A percentile compares a stretch with the other conserved stretches of the same genome.
These are phyloP conservation scores for Eucalyptus pauciflora DNA, from an alignment of 345 rosid species.

Conservation along the genomic window DNA sequence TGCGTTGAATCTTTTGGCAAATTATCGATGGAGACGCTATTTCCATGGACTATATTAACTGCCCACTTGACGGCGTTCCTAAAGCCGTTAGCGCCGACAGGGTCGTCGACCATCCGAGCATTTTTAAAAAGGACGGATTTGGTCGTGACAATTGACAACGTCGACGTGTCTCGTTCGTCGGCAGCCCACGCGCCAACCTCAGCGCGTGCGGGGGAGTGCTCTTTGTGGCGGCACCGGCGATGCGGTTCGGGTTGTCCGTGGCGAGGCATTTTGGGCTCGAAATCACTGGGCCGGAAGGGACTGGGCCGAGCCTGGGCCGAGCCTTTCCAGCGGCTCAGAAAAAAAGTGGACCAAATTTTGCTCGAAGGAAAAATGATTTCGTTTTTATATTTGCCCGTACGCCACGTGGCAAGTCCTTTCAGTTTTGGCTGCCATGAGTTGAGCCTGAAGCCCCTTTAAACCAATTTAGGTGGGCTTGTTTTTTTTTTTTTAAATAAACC, in stretches of 20 bases:
- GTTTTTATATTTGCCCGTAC: not conserved
- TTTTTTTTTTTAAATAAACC: not conserved
- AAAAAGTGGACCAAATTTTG: not conserved
- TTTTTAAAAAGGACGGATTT: not conserved
- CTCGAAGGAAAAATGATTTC: not conserved
- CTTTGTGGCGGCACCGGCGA: not conserved
- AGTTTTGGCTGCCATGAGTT: too few relatives aligned
- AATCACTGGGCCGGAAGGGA: not conserved
- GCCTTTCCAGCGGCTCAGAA: not conserved
- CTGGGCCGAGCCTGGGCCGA: accelerated
- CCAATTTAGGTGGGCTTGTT: not conserved
- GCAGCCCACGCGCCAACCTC: not conserved
- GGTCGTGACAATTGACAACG: not conserved
- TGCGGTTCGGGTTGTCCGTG: not conserved
- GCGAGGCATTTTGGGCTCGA: not conserved
- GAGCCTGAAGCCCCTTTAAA: too few relatives aligned
- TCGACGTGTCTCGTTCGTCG: not conserved
- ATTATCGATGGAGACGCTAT: not conserved
- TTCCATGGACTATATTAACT: not conserved
- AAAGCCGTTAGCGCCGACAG: not conserved
- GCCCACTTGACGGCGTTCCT: not conserved
- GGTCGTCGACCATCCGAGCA: not conserved
- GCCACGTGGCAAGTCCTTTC: not conserved
- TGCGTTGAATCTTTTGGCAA: not conserved
- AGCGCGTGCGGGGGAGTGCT: not conserved